A percentile compares a stretch with the other conserved stretches of the same genome.
Evolutionary conservation across 2,329 filamentous ascomycete genomes (phyloP).

Genomic region (Verticillium albo-atrum): DNA sequence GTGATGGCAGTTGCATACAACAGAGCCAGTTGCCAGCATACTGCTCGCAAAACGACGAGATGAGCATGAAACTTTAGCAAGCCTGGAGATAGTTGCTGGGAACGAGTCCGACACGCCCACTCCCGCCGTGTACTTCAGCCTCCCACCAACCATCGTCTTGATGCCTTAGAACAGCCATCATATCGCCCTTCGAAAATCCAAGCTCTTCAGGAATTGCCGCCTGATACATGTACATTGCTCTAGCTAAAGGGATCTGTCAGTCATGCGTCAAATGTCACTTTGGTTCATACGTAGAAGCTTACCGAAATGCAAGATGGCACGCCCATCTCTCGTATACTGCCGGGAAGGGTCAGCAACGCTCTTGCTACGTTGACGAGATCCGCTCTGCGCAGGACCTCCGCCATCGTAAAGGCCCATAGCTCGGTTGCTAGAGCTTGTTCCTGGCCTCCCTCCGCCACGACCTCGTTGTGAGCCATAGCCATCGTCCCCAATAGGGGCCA

Average conservation of each 20-base stretch:
- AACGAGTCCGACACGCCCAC: conserved; percentile 56
- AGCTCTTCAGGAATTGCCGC: conserved; percentile 95
- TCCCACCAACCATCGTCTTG: conserved; percentile 99
- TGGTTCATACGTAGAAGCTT: conserved; percentile 38
- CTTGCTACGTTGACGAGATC: conserved; percentile 63
- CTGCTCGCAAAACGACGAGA: too few species aligned
- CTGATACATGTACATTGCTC: conserved; percentile 89
- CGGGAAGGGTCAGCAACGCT: conserved; percentile 79
- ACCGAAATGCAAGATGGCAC: conserved; percentile 91
- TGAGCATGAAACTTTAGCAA: too few species aligned
- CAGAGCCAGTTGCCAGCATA: neutral
- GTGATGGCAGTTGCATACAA: too few species aligned
- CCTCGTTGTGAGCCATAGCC: conserved; percentile 54
- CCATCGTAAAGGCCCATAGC: conserved; percentile 56
- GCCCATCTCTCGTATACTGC: conserved; percentile 80
- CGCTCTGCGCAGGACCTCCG: conserved; percentile 32
- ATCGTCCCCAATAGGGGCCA: conserved; percentile 53
- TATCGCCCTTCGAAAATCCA: conserved; percentile 87
- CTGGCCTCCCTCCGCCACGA: conserved; percentile 45
- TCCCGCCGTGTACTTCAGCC: conserved; percentile 77
- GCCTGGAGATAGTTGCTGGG: conserved; percentile 65
- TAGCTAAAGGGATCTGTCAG: conserved; percentile 60
- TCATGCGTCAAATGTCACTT: neutral
- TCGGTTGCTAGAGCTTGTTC: conserved; percentile 37
- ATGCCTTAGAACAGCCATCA: conserved; percentile 79